Evolutionary conservation across 352 stramenopile species (phyloP).

Genomic region (Globisporangium canariense): DNA sequence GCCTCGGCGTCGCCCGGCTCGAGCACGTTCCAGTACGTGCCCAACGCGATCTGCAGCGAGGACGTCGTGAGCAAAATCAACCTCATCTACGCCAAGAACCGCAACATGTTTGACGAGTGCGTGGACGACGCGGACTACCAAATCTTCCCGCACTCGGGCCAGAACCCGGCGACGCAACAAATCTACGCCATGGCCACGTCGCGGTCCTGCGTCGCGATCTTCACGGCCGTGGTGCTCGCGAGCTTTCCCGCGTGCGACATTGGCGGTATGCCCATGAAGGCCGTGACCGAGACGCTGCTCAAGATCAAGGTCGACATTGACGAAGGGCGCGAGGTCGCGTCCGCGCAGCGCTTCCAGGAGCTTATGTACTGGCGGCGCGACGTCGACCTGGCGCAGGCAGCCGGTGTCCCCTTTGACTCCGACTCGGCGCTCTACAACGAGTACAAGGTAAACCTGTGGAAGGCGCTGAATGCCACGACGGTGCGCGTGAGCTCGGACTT

Average conservation of each 20-base stretch:
- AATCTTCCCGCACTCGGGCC: constrained; percentile 55
- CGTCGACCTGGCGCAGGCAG: constrained; percentile 38
- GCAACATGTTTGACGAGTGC: constrained; percentile 52
- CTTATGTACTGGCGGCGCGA: constrained; percentile 56
- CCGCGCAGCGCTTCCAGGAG: constrained; percentile 40
- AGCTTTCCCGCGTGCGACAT: constrained; percentile 54
- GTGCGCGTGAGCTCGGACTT: constrained; percentile 37
- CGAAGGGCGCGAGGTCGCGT: constrained; percentile 21
- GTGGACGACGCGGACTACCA: constrained; percentile 50
- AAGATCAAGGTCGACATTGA: constrained; percentile 52
- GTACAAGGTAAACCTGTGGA: constrained; percentile 32
- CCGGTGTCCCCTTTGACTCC: constrained; percentile 39
- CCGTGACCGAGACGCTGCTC: constrained; percentile 48
- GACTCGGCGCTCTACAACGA: constrained; percentile 45
- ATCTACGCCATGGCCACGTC: constrained; percentile 49
- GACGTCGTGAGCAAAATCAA: constrained; percentile 40
- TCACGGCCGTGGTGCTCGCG: constrained; percentile 45
- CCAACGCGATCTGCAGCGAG: constrained; percentile 36
- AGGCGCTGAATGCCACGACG: constrained; percentile 27
- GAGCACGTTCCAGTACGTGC: constrained; percentile 39
- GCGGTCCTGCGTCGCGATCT: constrained; percentile 47
- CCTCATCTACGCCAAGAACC: constrained; percentile 57
- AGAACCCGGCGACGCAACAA: constrained; percentile 42
- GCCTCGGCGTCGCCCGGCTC: constrained; percentile 39
- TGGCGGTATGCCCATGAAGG: constrained; percentile 44